These are phyloP conservation scores for Beauveria australis DNA, from an alignment of 2,329 filamentous ascomycete species.

Conservation along the genomic window DNA sequence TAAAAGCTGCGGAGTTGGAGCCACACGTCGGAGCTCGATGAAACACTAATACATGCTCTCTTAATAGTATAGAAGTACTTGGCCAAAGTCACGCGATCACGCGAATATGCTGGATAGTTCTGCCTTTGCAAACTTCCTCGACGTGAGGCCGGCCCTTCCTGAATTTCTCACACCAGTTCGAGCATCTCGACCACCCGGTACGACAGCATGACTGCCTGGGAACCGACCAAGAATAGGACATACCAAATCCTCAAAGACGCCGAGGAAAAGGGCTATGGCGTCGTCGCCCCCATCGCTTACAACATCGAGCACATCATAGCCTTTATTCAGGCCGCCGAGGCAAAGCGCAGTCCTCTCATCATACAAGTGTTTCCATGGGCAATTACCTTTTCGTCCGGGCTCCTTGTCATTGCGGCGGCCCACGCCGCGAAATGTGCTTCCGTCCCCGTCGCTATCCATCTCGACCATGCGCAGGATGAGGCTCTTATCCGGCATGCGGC, in stretches of 20 bases:
- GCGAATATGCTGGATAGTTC: too few species aligned
- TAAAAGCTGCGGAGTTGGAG: too few species aligned
- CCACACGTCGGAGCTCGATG: too few species aligned
- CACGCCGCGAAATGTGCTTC: slow-evolving; percentile 44
- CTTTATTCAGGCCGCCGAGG: slow-evolving; percentile 58
- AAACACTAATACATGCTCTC: too few species aligned
- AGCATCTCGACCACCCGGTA: background rate
- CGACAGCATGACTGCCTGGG: slow-evolving; percentile 15
- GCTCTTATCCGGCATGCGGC: slow-evolving; percentile 50
- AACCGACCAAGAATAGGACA: slow-evolving; percentile 18
- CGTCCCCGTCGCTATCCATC: slow-evolving; percentile 54
- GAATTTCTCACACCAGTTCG: background rate
- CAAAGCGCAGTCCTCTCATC: slow-evolving; percentile 55
- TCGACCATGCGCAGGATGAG: slow-evolving; percentile 58
- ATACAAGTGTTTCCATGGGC: slow-evolving; percentile 69
- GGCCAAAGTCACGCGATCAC: too few species aligned
- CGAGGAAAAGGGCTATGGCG: slow-evolving; percentile 42
- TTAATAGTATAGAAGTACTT: too few species aligned
- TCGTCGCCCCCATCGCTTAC: slow-evolving; percentile 49
- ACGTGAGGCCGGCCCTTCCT: background rate
- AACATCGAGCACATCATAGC: slow-evolving; percentile 65
- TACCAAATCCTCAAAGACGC: slow-evolving; percentile 43
- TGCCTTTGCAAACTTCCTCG: too few species aligned
- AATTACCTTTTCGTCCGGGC: slow-evolving; percentile 49
- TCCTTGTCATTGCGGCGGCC: slow-evolving; percentile 45